Evolutionary conservation across 306 rosid species (phyloP).

Genomic region (Cucumis cinereus): DNA sequence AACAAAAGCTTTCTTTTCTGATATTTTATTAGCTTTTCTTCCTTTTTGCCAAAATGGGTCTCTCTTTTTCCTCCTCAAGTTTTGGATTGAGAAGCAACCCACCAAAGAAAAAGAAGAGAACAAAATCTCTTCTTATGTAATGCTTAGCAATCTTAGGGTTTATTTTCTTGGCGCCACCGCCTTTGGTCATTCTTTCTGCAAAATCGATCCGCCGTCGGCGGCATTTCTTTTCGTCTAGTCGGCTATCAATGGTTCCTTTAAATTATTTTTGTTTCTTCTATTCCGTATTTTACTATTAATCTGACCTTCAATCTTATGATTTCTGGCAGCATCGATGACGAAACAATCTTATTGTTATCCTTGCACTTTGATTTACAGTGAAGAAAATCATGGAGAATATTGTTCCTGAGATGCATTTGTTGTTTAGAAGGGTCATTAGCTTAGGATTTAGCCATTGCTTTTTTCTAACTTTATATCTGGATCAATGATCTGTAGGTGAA

Average conservation of each 20-base stretch:
- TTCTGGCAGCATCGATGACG: constrained; percentile 19
- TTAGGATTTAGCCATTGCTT: too few relatives aligned
- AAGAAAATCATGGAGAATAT: too few relatives aligned
- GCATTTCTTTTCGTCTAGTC: not conserved
- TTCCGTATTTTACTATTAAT: not conserved
- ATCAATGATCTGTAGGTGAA: too few relatives aligned
- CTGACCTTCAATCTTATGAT: not conserved
- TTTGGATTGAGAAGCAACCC: not conserved
- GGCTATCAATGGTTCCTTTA: too few relatives aligned
- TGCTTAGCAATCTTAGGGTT: not conserved
- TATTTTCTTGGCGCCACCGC: not conserved
- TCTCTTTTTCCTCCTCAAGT: not conserved
- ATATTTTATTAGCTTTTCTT: not conserved
- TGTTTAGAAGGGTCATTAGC: too few relatives aligned
- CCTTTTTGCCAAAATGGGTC: not conserved
- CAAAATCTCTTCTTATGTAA: not conserved
- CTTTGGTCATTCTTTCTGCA: not conserved
- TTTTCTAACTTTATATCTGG: too few relatives aligned
- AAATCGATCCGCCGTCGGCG: not conserved
- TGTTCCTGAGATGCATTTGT: too few relatives aligned
- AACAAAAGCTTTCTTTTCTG: too few relatives aligned
- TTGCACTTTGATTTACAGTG: constrained; percentile 74
- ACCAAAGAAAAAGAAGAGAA: not conserved
- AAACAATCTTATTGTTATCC: constrained; percentile 24
- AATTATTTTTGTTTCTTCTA: not conserved